Conservation (phyloP, 345 rosid genomes). For the Melaleuca quinquenervia region DNA sequence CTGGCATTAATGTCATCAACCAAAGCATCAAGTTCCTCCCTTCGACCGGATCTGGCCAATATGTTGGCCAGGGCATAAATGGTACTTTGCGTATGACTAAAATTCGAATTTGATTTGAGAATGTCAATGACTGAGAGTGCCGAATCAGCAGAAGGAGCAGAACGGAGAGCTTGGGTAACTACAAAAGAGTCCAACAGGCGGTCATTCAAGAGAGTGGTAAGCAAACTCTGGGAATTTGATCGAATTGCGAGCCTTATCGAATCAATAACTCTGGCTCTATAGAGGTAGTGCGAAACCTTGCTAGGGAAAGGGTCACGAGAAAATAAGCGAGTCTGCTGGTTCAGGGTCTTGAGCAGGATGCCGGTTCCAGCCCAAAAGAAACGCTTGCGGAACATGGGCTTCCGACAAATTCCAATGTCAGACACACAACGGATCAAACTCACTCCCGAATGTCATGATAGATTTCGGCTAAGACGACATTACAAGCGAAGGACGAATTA, state of each 20-base stretch:
- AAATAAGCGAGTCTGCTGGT: constrained; percentile 36
- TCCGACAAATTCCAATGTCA: background rate
- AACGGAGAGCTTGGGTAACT: constrained; percentile 56
- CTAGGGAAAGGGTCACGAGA: constrained; percentile 67
- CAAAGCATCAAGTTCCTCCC: constrained; percentile 36
- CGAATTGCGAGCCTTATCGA: constrained; percentile 63
- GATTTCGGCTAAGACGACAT: background rate
- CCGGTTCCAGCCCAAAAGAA: constrained; percentile 5
- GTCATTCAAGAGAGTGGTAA: constrained; percentile 25
- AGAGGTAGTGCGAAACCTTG: constrained; percentile 65
- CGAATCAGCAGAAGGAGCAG: constrained; percentile 54
- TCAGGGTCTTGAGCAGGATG: constrained; percentile 4
- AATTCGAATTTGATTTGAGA: constrained; percentile 18
- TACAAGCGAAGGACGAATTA: background rate
- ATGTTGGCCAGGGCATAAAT: constrained; percentile 59
- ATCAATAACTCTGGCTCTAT: constrained; percentile 59
- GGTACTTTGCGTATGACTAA: constrained; percentile 36
- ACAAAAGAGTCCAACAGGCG: constrained; percentile 71
- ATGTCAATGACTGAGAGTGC: constrained; percentile 46
- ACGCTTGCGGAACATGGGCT: constrained; percentile 21
- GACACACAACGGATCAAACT: background rate
- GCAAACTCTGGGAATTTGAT: constrained; percentile 25
- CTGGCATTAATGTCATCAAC: constrained; percentile 36
- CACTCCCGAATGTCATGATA: background rate
- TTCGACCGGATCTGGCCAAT: constrained; percentile 48